These are phyloP conservation scores for Aspergillus pseudoviridinutans DNA, from an alignment of 2,329 filamentous ascomycete genomes.

Conservation along the genomic window DNA sequence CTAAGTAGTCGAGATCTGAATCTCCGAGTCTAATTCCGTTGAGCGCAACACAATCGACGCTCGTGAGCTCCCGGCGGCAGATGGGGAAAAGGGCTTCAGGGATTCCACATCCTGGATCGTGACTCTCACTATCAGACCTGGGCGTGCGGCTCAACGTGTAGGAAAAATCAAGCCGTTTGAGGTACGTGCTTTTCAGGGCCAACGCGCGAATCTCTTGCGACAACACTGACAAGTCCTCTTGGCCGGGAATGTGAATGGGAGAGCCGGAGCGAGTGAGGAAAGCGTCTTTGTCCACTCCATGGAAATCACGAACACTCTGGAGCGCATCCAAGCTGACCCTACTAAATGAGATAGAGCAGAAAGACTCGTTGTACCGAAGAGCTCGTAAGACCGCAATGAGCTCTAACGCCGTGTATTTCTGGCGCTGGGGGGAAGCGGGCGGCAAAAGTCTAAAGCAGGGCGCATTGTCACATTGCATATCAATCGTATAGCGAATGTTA, in stretches of 20 bases:
- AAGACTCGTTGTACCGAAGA: slow-evolving; percentile 67
- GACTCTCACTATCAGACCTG: slow-evolving; percentile 45
- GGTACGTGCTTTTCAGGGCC: slow-evolving; percentile 60
- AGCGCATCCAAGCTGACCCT: slow-evolving; percentile 61
- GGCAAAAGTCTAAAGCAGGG: slow-evolving; percentile 63
- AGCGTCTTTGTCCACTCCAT: slow-evolving; percentile 61
- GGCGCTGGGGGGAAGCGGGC: slow-evolving; percentile 46
- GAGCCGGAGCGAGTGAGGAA: slow-evolving; percentile 58
- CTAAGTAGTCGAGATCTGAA: slow-evolving; percentile 62
- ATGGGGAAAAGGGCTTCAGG: slow-evolving; percentile 66
- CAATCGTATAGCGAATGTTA: slow-evolving; percentile 62
- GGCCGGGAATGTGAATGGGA: slow-evolving; percentile 50
- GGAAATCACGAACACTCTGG: slow-evolving; percentile 57
- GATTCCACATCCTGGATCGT: slow-evolving; percentile 64
- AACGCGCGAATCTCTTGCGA: slow-evolving; percentile 66
- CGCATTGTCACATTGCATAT: slow-evolving; percentile 60
- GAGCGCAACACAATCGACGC: slow-evolving; percentile 66
- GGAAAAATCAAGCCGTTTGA: slow-evolving; percentile 63
- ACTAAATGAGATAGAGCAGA: slow-evolving; percentile 64
- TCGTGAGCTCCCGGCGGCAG: slow-evolving; percentile 63
- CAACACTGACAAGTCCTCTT: slow-evolving; percentile 55
- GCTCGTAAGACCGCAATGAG: slow-evolving; percentile 67
- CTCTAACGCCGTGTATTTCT: slow-evolving; percentile 58
- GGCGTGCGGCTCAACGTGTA: slow-evolving; percentile 56
- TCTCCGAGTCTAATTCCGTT: slow-evolving; percentile 68